Conservation (phyloP, 306 rosid genomes). For the Abrus pulchellus region DNA sequence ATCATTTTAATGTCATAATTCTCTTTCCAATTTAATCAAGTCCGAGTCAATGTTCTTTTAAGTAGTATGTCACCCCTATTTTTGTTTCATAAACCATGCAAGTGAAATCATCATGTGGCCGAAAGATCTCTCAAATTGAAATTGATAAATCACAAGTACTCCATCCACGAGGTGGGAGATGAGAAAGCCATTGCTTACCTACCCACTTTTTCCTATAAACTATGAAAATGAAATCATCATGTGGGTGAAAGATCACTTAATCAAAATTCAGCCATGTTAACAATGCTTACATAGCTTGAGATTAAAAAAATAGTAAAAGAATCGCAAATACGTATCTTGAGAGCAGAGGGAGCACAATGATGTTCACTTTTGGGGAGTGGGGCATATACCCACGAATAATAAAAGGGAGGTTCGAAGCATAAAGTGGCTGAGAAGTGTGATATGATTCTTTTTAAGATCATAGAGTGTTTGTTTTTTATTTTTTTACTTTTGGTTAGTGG, state of each 20-base stretch:
- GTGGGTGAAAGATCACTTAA: neutral
- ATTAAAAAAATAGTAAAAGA: constrained; percentile 3
- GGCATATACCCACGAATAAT: constrained; percentile 45
- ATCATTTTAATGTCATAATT: no score
- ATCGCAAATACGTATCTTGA: neutral
- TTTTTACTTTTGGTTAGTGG: constrained; percentile 41
- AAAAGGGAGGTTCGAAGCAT: constrained; percentile 43
- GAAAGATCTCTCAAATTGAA: no score
- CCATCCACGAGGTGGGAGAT: neutral
- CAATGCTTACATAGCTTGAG: neutral
- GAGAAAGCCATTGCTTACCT: neutral
- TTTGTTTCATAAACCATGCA: no score
- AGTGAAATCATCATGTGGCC: no score
- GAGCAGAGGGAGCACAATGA: constrained; percentile 34
- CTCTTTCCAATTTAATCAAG: no score
- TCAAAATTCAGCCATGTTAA: constrained; percentile 6
- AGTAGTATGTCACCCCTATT: no score
- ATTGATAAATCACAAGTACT: neutral
- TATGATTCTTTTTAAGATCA: constrained; percentile 39
- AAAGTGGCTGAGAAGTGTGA: constrained; percentile 43
- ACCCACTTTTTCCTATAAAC: neutral
- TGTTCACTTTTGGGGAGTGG: constrained; percentile 38
- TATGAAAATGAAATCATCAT: constrained; percentile 4
- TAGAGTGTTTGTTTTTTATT: neutral
- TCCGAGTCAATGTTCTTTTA: no score